Conservation (phyloP, 1,284 basidiomycete species). For the Ustilago esculenta region DNA sequence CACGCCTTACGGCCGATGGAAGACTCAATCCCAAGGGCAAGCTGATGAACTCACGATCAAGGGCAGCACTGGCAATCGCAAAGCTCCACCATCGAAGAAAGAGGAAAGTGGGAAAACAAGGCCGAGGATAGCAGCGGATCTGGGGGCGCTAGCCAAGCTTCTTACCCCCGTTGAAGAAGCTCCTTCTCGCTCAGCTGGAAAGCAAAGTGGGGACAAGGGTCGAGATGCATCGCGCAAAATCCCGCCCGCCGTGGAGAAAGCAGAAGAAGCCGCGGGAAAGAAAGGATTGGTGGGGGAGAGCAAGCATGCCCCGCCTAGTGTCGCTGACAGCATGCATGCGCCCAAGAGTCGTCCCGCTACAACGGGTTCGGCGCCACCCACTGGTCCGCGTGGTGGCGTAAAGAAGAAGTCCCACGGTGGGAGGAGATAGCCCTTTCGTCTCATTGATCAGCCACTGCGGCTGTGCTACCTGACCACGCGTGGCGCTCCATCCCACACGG, state of each 20-base stretch:
- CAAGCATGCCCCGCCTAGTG: slow-evolving; percentile 19
- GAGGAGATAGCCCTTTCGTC: not conserved
- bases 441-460: too few species aligned
- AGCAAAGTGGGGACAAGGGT: not conserved
- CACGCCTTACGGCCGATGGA: slow-evolving; percentile 46
- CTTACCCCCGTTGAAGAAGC: slow-evolving; percentile 3
- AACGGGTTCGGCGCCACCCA: not conserved
- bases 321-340: slow-evolving; percentile 13
- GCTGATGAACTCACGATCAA: slow-evolving; percentile 4
- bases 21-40: slow-evolving; percentile 1
- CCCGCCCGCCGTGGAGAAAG: too few species aligned
- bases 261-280: not conserved
- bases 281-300: slow-evolving; percentile 4
- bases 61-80: slow-evolving; percentile 5
- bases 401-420: slow-evolving; percentile 3
- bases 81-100: not conserved
- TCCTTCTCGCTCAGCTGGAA: too few species aligned
- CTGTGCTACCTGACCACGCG: too few species aligned
- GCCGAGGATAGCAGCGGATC: slow-evolving; percentile 9
- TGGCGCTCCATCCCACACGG: too few species aligned
- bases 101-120: too few species aligned
- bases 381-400: not conserved
- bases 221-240: too few species aligned
- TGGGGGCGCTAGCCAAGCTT: slow-evolving; percentile 20
- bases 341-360: slow-evolving; percentile 2